Evolutionary conservation across 768 basidiomycete genomes (phyloP).

Genomic region (Naematelia encephala): DNA sequence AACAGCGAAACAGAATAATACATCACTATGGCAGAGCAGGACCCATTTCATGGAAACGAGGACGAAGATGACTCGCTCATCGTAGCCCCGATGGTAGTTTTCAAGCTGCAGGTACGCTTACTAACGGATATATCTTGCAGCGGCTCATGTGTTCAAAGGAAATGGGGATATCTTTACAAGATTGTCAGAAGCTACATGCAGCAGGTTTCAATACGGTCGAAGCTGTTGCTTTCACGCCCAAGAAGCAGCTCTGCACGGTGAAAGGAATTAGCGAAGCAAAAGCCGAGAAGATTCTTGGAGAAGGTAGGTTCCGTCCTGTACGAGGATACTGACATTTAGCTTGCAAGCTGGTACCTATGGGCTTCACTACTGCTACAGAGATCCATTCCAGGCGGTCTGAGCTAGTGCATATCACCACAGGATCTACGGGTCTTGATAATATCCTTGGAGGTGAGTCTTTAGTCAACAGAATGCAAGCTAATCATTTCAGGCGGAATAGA

Average conservation of each 20-base stretch:
- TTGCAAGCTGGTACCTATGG: conserved; percentile 91
- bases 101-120: conserved; percentile 57
- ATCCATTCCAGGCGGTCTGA: conserved; percentile 92
- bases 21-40: conserved; percentile 25
- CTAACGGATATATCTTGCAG: not conserved
- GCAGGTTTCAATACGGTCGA: conserved; percentile 92
- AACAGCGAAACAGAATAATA: conserved; percentile 19
- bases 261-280: conserved; percentile 97
- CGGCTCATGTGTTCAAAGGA: conserved; percentile 57
- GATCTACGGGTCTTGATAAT: conserved; percentile 92
- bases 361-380: conserved; percentile 97
- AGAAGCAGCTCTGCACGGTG: conserved; percentile 82
- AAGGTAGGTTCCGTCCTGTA: conserved; percentile 60
- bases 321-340: conserved; percentile 56
- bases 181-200: conserved; percentile 90
- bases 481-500: conserved; percentile 69
- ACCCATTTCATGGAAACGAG: conserved; percentile 40
- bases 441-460: conserved; percentile 67
- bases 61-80: conserved; percentile 60
- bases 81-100: conserved; percentile 77
- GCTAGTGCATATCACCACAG: conserved; percentile 92
- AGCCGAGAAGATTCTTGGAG: conserved; percentile 89
- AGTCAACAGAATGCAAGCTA: not conserved
- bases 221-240: conserved; percentile 91
- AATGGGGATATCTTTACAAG: conserved; percentile 80